A percentile compares a stretch with the other conserved stretches of the same genome.
phyloP scores from a whole-genome alignment of 768 basidiomycete species.

The Xanthoconium stramineum region DNA sequence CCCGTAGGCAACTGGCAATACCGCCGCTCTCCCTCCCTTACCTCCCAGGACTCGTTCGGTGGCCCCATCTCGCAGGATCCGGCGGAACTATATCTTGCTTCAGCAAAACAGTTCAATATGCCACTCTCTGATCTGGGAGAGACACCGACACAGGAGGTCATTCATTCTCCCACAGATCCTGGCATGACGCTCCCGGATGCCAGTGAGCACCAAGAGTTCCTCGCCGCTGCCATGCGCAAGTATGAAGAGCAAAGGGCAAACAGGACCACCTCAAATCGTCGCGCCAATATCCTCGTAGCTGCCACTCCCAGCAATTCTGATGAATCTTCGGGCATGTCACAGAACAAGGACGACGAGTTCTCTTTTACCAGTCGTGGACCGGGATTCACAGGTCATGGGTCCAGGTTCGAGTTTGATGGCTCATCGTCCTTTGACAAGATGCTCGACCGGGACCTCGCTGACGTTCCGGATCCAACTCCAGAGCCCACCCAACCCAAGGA shows the following conservation, averaged over 20 bases:
- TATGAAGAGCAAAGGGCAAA: conserved; percentile 25
- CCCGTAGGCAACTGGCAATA: conserved; percentile 20
- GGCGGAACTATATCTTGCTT: conserved; percentile 43
- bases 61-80: conserved; percentile 48
- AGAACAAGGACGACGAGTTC: conserved; percentile 6
- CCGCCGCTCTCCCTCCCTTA: conserved; percentile 35
- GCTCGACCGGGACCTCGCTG: conserved; percentile 33
- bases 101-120: conserved; percentile 48
- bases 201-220: conserved; percentile 28
- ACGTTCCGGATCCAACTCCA: conserved; percentile 21
- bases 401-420: conserved; percentile 36
- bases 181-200: conserved; percentile 51
- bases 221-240: conserved; percentile 23
- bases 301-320: conserved; percentile 49
- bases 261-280: conserved; percentile 7
- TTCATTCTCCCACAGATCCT: conserved; percentile 38
- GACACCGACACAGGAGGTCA: conserved; percentile 26
- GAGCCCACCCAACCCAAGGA: conserved; percentile 13
- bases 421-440: conserved; percentile 41
- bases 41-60: conserved; percentile 65
- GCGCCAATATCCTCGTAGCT: conserved; percentile 41
- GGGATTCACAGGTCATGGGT: conserved; percentile 21
- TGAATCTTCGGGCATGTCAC: conserved; percentile 23
- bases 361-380: conserved; percentile 8
- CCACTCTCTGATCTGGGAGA: conserved; percentile 57